Conservation (phyloP, 2,329 filamentous ascomycete genomes). For the Botrytis galanthina region DNA sequence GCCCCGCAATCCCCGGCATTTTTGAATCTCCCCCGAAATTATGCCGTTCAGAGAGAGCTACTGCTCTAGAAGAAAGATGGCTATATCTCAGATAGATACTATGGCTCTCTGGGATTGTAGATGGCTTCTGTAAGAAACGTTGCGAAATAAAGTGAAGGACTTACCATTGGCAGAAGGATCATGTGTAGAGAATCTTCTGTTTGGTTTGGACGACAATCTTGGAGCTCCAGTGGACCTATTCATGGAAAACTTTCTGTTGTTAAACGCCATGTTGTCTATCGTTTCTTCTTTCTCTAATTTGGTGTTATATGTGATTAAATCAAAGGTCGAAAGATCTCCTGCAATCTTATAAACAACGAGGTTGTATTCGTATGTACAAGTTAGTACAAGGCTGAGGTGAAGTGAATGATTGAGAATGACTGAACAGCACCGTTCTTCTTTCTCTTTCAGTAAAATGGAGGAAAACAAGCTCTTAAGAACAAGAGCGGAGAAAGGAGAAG, state of each 20-base stretch:
- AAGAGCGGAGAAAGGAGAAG: slow-evolving; percentile 2
- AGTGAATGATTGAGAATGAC: background rate
- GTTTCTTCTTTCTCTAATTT: background rate
- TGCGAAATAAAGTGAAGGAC: slow-evolving; percentile 30
- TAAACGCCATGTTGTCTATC: slow-evolving; percentile 41
- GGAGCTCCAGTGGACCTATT: slow-evolving; percentile 64
- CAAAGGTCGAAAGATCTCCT: background rate
- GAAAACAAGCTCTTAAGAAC: background rate
- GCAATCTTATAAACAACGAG: background rate
- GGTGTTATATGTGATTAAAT: background rate
- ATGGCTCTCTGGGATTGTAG: background rate
- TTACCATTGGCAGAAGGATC: slow-evolving; percentile 57
- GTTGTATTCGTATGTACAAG: background rate
- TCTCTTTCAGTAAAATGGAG: background rate
- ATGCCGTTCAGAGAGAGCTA: background rate
- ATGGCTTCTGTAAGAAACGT: background rate
- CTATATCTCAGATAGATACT: background rate
- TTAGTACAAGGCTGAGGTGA: background rate
- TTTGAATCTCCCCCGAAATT: background rate
- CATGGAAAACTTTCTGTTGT: slow-evolving; percentile 64
- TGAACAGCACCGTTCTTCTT: background rate
- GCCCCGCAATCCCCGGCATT: slow-evolving; percentile 4
- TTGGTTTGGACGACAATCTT: slow-evolving; percentile 43
- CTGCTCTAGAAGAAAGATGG: background rate
- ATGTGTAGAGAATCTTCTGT: slow-evolving; percentile 57